Base-by-base conservation (phyloP, 2,329 filamentous ascomycete species). In the Claviceps lovelessii region DNA sequence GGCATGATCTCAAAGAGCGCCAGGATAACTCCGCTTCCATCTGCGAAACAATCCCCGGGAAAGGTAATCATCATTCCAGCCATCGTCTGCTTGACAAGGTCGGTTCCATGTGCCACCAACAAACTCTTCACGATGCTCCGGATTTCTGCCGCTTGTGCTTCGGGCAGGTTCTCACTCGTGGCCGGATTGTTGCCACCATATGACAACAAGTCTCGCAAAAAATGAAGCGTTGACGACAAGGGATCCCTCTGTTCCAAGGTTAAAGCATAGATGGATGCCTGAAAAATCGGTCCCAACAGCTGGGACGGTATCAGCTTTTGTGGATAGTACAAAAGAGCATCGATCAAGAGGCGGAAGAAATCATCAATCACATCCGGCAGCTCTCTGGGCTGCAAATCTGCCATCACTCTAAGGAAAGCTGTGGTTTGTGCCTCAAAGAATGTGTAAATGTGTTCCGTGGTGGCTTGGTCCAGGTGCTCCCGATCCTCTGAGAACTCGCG, bases 41-140 rank as follows among this genome's bases (percentile, higher is more conserved):
- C 93, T 0, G 90, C 85, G 65, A 97, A 95, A 71, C 90, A 96
- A 68, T 97, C 93, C 47, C 88, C 82, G 0, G 93, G 94, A 72
- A 98, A 98, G 0, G 86, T 94, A 68, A 96, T 96, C 91, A 98
- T 97, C 90, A 98, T 95, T 57, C 93, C 93, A 1, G 90, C 93
- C 73, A 98, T 78, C 56, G 95, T 84, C 59, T 90, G 86, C 70
- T 95, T 91, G 8, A 93, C 84, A 33, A 98, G 76, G 55, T 82
- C 73, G 63, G 89, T 84, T 42, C 93, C 90, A 59, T 90, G 83
- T 1, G 76, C 72, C 2, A 77, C 60, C 29, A 95, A 73, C 53
- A 96, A 77, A 57, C 80, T 77, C 68, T 85, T 87, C 56, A 97
- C 85, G 8, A 84, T 79, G 39, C 76, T 75, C 61, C 83, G 85